Percentiles rank a stretch among this genome's conserved stretches.
Conservation (phyloP, 2,329 filamentous ascomycete species). For the Neopestalotiopsis rosae region DNA sequence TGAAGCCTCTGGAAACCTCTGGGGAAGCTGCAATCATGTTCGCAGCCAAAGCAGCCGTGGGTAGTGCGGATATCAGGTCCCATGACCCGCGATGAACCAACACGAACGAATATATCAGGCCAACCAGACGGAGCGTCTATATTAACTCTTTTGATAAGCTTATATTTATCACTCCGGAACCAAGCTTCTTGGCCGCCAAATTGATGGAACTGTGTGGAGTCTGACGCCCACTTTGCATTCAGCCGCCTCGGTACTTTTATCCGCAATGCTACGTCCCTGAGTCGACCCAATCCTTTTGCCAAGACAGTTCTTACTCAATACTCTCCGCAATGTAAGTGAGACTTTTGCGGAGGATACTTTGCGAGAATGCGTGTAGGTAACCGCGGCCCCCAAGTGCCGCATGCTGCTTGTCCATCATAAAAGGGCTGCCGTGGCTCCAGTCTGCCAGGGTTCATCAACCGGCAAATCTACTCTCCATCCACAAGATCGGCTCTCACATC, state of each 20-base stretch:
- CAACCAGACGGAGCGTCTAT: neutral
- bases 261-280: neutral
- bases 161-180: neutral
- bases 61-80: neutral
- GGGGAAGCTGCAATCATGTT: neutral
- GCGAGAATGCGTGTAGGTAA: neutral
- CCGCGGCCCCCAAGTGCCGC: neutral
- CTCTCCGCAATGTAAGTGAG: neutral
- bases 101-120: neutral
- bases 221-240: slow-evolving; percentile 6
- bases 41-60: neutral
- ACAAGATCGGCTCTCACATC: neutral
- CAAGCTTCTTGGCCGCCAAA: neutral
- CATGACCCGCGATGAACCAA: slow-evolving; percentile 3
- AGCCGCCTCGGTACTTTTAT: slow-evolving; percentile 16
- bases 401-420: neutral
- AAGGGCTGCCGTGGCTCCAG: neutral
- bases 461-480: neutral
- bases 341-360: neutral
- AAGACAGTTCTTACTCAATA: neutral
- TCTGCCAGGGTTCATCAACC: neutral
- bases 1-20: neutral
- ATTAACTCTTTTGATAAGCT: neutral
- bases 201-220: slow-evolving; percentile 8
- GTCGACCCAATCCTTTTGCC: slow-evolving; percentile 8